Evolutionary conservation across 768 basidiomycete genomes (phyloP).

Genomic region (Steccherinum ochraceum): DNA sequence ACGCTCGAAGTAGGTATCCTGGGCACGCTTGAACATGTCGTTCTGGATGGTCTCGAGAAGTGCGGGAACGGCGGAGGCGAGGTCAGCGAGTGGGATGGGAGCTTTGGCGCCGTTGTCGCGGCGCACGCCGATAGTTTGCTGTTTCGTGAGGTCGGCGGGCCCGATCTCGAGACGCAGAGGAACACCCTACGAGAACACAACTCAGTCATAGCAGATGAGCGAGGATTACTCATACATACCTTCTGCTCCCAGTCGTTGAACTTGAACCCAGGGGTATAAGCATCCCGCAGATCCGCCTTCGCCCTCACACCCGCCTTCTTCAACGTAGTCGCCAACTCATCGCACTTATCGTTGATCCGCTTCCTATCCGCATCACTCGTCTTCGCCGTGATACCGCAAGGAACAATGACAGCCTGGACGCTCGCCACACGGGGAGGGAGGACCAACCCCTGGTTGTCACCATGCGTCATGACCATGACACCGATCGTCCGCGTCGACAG

Average conservation of each 20-base stretch:
- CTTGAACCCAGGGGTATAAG: constrained; percentile 97
- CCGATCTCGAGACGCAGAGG: constrained; percentile 97
- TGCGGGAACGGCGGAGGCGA: constrained; percentile 43
- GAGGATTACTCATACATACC: too few species aligned
- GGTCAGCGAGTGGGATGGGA: constrained; percentile 43
- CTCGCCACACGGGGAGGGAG: constrained; percentile 96
- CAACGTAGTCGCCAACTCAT: constrained; percentile 67
- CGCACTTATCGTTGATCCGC: constrained; percentile 71
- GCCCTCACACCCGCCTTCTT: constrained; percentile 72
- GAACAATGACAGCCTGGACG: constrained; percentile 86
- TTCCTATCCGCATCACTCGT: constrained; percentile 60
- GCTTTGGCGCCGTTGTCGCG: constrained; percentile 68
- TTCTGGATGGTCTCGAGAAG: constrained; percentile 83
- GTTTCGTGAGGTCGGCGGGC: constrained; percentile 81
- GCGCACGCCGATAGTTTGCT: constrained; percentile 78
- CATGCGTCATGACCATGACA: constrained; percentile 99
- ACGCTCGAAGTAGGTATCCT: constrained; percentile 61
- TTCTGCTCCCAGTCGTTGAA: constrained; percentile 99
- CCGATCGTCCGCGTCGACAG: constrained; percentile 93
- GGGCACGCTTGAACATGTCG: constrained; percentile 83
- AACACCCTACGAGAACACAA: constrained; percentile 60
- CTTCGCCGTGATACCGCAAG: constrained; percentile 91
- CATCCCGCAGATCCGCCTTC: constrained; percentile 88
- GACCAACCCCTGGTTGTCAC: constrained; percentile 95
- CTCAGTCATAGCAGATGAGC: background rate